phyloP scores from a whole-genome alignment of 495 filamentous ascomycete genomes.

The Aspergillus campestris region DNA sequence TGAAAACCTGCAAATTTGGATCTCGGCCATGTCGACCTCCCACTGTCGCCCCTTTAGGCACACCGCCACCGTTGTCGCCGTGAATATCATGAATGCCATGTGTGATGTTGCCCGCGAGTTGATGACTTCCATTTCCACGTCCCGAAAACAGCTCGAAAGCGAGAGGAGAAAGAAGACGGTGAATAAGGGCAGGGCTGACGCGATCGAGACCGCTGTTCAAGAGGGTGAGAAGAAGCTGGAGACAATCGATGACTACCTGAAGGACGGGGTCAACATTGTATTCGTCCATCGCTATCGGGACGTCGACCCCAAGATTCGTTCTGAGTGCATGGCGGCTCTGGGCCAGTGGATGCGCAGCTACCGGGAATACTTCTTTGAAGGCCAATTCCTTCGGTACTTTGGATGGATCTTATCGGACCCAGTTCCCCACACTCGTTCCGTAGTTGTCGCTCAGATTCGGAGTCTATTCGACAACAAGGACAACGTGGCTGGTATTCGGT shows the following conservation, averaged over 20 bases:
- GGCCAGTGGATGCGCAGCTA: conserved; percentile 79
- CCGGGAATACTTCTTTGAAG: conserved; percentile 80
- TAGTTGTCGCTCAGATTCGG: conserved; percentile 72
- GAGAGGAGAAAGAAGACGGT: conserved; percentile 67
- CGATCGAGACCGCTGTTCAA: conserved; percentile 58
- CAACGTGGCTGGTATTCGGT: conserved; percentile 66
- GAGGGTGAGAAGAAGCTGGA: conserved; percentile 57
- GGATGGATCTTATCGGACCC: conserved; percentile 90
- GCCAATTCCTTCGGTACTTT: conserved; percentile 79
- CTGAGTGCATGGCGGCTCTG: conserved; percentile 74
- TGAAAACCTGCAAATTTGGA: conserved; percentile 80
- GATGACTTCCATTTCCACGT: conserved; percentile 61
- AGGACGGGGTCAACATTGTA: conserved; percentile 77
- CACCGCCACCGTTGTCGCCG: conserved; percentile 73
- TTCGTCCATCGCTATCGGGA: conserved; percentile 95
- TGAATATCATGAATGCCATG: conserved; percentile 65
- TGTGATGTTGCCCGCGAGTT: conserved; percentile 53
- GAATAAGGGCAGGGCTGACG: conserved; percentile 66
- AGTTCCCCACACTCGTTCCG: conserved; percentile 55
- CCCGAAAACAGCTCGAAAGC: conserved; percentile 68
- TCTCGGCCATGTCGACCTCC: conserved; percentile 77
- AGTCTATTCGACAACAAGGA: conserved; percentile 67
- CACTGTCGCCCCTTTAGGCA: conserved; percentile 81
- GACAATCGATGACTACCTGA: conserved; percentile 56
- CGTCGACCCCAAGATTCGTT: conserved; percentile 76